phyloP scores from a whole-genome alignment of 129 eudicot genomes.

The Tanacetum coccineum region DNA sequence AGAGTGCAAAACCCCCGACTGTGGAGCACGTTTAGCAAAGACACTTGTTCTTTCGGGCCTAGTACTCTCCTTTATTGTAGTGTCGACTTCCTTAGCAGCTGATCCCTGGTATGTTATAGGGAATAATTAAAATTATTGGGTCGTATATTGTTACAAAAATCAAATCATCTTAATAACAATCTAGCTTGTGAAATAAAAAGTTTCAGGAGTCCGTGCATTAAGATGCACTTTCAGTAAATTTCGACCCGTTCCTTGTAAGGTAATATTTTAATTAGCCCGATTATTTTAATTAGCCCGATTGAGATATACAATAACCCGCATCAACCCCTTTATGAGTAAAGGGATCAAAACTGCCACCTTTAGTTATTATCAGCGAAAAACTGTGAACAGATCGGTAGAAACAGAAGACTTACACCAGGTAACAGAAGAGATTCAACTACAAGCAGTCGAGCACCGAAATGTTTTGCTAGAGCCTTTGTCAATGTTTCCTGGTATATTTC shows the following conservation, averaged over 20 bases:
- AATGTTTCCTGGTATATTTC: constrained; percentile 88
- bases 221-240: neutral
- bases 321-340: neutral
- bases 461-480: constrained; percentile 79
- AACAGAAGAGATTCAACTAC: constrained; percentile 68
- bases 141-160: neutral
- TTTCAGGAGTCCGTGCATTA: neutral
- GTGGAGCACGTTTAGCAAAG: constrained; percentile 59
- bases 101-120: constrained; percentile 46
- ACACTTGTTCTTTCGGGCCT: constrained; percentile 69
- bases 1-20: constrained; percentile 43
- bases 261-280: too few relatives aligned
- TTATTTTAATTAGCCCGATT: neutral
- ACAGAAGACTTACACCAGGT: constrained; percentile 79
- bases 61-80: constrained; percentile 46
- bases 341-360: neutral
- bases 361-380: neutral
- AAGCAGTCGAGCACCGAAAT: constrained; percentile 71
- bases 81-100: constrained; percentile 49
- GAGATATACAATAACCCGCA: neutral
- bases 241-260: neutral
- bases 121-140: neutral
- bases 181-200: neutral
- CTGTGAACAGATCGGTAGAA: neutral
- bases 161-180: neutral